Evolutionary conservation across 208 protist species (phyloP), one percentile per base, ranked within the genome.

Genomic region (Kentomonas sorsogonicus): DNA sequence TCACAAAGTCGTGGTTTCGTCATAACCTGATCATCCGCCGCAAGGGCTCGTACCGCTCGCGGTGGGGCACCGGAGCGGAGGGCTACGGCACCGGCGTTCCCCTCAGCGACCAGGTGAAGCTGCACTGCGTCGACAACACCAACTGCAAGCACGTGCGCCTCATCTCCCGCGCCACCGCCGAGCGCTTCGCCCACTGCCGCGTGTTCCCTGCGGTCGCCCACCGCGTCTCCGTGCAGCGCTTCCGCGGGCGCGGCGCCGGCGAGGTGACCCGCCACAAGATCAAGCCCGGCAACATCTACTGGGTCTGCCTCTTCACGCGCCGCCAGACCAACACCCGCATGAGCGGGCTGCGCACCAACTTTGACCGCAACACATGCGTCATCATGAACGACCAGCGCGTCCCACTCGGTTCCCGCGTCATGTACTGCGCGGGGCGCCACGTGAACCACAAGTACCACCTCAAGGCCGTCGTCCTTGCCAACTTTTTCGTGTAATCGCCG

Each of bases 71-170:
- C 27, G 89, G 89, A 6, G 71, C 79, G 45, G 84, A 95, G 62
- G 85, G 85, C 48, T 89, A 89, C 69, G 75, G 74, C 38, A 58
- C 77, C 25, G 85, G 89, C 41, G 85, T 93, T 6, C 83, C 86
- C 13, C 73, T 96, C 31, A 89, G 83, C 50, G 84, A 93, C 47
- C 86, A 91, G 60, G 85, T 90, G 52, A 96, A 94, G 61, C 72
- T 96, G 55, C 85, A 96, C 69, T 96, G 89, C 51, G 89, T 96
- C 13, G 89, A 96, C 69, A 96, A 96, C 74, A 93, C 89, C 27
- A 92, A 91, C 71, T 96, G 89, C 69, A 91, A 92, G 63, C 89
- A 96, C 64, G 82, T 93, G 10, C 86, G 86, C 10, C 80, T 96
- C 48, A 92, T 96, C 43, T 79, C 88, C 11, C 84, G 86, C 46